phyloP scores from a whole-genome alignment of 306 rosid genomes.

The Gynostemma pentaphyllum region DNA sequence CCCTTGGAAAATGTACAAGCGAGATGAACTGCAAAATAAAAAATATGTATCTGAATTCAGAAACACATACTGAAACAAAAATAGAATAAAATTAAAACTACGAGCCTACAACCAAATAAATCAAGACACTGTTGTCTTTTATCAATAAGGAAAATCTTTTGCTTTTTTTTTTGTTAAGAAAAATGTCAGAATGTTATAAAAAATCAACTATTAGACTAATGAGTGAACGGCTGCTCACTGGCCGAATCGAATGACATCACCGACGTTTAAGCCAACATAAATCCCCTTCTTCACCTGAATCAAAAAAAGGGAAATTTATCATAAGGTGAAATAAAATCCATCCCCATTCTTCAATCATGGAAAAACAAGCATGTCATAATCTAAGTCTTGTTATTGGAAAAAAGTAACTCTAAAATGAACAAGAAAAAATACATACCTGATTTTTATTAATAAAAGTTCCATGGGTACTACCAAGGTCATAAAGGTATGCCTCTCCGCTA shows the following conservation, averaged over 20 bases:
- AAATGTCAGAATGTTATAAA: no score
- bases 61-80: neutral
- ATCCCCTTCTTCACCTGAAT: slow-evolving; percentile 55
- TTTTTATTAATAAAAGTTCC: slow-evolving; percentile 80
- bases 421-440: slow-evolving; percentile 42
- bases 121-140: neutral
- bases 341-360: neutral
- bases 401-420: neutral
- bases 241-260: slow-evolving; percentile 96
- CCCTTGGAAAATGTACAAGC: slow-evolving; percentile 90
- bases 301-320: slow-evolving; percentile 17
- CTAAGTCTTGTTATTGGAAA: neutral
- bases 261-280: slow-evolving; percentile 69
- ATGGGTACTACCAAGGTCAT: slow-evolving; percentile 94
- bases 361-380: neutral
- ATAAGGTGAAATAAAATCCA: neutral
- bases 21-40: slow-evolving; percentile 61
- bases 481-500: slow-evolving; percentile 73
- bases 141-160: neutral
- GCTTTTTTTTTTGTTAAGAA: no score
- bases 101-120: neutral
- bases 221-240: slow-evolving; percentile 36
- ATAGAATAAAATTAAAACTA: neutral
- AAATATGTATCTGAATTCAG: neutral
- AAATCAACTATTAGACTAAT: no score